Base-by-base conservation (phyloP, 2,329 filamentous ascomycete genomes). In the Ceratocystiopsis brevicomis region DNA sequence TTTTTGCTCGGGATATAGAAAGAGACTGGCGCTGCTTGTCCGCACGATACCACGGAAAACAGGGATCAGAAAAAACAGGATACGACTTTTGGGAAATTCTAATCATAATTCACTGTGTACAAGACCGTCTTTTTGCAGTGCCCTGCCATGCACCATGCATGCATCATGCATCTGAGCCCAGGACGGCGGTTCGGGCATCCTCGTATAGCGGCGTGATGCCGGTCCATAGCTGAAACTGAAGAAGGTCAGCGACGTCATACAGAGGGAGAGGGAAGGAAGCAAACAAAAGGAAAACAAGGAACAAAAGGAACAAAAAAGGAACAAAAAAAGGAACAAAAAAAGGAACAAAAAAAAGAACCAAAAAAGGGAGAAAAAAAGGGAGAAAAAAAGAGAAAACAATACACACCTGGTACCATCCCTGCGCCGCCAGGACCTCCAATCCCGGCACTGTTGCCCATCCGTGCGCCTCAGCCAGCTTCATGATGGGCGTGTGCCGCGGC, bases 381-480 rank as follows among this genome's bases (percentile, higher is more conserved):
- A 15, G 10, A n/a, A 40, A 38, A 18, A 37, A 9, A 18, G 17
- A 6, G 25, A 14, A 30, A 25, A 39, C 14, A 39, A 32, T 16
- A 64, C 71, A 55, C 67, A 83, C 78, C 69, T 93, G 88, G 62
- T 87, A 82, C 66, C 73, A 78, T n/a, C 75, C 90, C 61, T 98
- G 90, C 6, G 82, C 84, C 47, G 86, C 77, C 44, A 98, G 67
- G 30, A 90, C 86, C 59, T 98, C 90, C 36, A 95, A 61, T 0
- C 90, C 90, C 9, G 85, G 78, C 48, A 96, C 79, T 2, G 81
- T 85, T 44, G 64, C 70, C 90, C 90, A 98, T 3, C 79, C 78
- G 13, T 73, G 72, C 51, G 80, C 72, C 52, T 76, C 69, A 3
- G 87, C 88, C 56, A 95, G 64, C 56, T 81, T 71, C 77, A 96